Evolutionary conservation across 257 asterid species (phyloP).

Genomic region (Ophiorrhiza pumila): DNA sequence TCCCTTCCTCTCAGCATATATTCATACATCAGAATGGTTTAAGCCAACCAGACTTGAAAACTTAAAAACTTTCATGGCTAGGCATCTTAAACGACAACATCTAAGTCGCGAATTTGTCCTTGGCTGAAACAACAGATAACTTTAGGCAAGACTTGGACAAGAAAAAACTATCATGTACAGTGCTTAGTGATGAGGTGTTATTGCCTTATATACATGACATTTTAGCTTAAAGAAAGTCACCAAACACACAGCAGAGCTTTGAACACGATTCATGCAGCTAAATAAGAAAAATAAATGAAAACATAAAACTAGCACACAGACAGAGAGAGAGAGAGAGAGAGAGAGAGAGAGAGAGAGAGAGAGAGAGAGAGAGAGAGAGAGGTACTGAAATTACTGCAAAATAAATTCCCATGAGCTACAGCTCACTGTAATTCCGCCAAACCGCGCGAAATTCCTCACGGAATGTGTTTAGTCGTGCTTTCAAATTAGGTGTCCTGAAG

Average conservation of each 20-base stretch:
- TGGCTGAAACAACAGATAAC: background rate
- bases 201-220: too few relatives aligned
- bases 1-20: background rate
- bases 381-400: background rate
- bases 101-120: background rate
- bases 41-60: background rate
- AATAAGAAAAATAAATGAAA: background rate
- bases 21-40: background rate
- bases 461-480: conserved; percentile 94
- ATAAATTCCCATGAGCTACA: conserved; percentile 27
- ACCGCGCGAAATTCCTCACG: conserved; percentile 97
- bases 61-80: background rate
- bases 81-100: background rate
- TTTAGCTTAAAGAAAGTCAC: background rate
- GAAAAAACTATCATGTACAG: background rate
- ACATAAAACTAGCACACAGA: background rate
- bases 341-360: background rate
- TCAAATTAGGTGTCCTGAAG: conserved; percentile 92
- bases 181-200: background rate
- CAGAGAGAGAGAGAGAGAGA: background rate
- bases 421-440: conserved; percentile 93
- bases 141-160: background rate
- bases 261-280: background rate
- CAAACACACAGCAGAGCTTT: background rate
- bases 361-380: background rate